Conservation (phyloP, 768 basidiomycete species). For the Mrakia blollopis region DNA sequence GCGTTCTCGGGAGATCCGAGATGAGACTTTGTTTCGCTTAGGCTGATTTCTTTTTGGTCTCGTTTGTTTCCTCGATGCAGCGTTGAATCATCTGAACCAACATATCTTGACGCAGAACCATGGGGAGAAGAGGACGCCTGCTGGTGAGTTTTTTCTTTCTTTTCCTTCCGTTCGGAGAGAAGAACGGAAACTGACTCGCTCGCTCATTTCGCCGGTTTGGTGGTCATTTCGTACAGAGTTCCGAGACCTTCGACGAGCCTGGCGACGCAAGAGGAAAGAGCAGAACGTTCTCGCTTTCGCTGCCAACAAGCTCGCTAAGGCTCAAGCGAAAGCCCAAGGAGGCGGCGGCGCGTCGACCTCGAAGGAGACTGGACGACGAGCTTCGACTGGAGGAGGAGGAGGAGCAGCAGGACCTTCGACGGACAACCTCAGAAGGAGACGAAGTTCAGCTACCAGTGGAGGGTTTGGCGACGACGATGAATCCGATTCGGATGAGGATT, state of each 20-base stretch:
- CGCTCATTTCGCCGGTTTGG: too few species aligned
- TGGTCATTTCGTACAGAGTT: conserved; percentile 79
- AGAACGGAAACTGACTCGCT: too few species aligned
- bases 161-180: too few species aligned
- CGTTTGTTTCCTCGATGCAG: conserved; percentile 32
- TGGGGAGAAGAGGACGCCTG: conserved; percentile 79
- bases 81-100: conserved; percentile 93
- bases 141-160: conserved; percentile 63
- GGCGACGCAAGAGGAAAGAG: conserved; percentile 91
- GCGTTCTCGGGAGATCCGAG: neutral
- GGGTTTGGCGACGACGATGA: neutral
- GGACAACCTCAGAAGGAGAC: neutral
- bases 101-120: conserved; percentile 99
- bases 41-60: neutral
- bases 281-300: conserved; percentile 39
- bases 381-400: neutral
- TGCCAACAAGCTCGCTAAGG: neutral
- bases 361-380: neutral
- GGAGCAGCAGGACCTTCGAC: neutral
- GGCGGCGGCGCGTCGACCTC: neutral
- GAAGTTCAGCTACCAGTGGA: neutral
- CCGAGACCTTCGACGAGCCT: conserved; percentile 93
- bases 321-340: neutral
- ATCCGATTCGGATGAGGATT: neutral
- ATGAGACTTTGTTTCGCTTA: neutral